Evolutionary conservation across 2,329 filamentous ascomycete genomes (phyloP), one percentile per base, ranked within the genome.

Genomic region (Pyricularia sp.): DNA sequence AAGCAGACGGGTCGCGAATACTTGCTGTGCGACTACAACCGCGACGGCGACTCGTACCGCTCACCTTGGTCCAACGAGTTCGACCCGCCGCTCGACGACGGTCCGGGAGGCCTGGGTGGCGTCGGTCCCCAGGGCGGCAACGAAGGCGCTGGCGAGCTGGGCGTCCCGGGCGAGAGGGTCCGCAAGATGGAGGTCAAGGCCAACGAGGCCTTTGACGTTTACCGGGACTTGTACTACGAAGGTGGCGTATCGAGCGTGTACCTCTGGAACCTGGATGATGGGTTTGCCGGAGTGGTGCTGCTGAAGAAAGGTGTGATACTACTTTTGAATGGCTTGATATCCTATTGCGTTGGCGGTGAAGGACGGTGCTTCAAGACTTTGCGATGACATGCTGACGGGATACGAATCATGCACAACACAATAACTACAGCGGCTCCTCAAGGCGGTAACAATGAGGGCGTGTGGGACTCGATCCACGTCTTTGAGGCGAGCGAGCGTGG

Each of bases 41-140:
- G 95, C 72, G 95, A 99, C 81, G 95, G 95, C 71, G 94, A 97
- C 82, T 96, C 92, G 81, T 97, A 97, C 86, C 91, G 95, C 71
- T 97, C 92, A 73, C 95, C 95, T n/a, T 99, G 95, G 95, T 95
- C 91, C 82, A 98, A 98, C 82, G 92, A 97, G 81, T 99, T 99
- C 79, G 93, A 98, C 78, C 95, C 94, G 23, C 91, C 93, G 17
- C 86, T 97, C 70, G 90, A 92, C 72, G 86, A 86, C 72, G 85
- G 84, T 66, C 86, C 88, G 66, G 78, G 76, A 20, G 77, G 77
- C 0, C 42, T 55, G 42, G 84, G 84, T 30, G 85, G 83, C 31
- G 81, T 85, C 3, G 83, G 84, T 10, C 80, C 81, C 1, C 84
- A 80, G 14, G 84, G 83, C n/a, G 79, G 78, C 50, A 87, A 81